These are phyloP conservation scores for Rhizophora apiculata DNA, from an alignment of 345 rosid genomes.

Conservation along the genomic window DNA sequence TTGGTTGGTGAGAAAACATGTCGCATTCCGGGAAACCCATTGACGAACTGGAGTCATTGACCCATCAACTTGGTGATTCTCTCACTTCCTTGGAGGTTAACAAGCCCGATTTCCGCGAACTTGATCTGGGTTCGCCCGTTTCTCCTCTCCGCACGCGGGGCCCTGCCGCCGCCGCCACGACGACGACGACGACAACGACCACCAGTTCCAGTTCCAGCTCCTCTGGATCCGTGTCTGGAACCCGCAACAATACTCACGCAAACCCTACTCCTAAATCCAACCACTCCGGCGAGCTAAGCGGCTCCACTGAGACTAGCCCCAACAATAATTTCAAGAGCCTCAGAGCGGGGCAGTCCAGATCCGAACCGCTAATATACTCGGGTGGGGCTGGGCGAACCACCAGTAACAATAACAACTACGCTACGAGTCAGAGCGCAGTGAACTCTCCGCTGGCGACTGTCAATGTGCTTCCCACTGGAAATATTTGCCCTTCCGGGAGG, in stretches of 20 bases:
- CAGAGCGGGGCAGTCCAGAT: constrained; percentile 39
- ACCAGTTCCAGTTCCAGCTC: constrained; percentile 82
- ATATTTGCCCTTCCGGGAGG: constrained; percentile 78
- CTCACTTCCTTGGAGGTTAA: constrained; percentile 46
- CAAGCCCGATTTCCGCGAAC: constrained; percentile 74
- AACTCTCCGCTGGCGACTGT: constrained; percentile 51
- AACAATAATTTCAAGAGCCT: constrained; percentile 32
- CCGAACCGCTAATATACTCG: constrained; percentile 47
- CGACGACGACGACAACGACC: constrained; percentile 46
- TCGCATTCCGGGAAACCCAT: constrained; percentile 53
- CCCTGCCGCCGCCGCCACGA: constrained; percentile 25
- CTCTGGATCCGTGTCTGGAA: constrained; percentile 70
- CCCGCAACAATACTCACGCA: constrained; percentile 25
- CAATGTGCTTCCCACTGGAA: constrained; percentile 74
- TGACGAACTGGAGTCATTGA: constrained; percentile 6
- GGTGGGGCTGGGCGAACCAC: constrained; percentile 29
- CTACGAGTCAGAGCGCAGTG: constrained; percentile 28
- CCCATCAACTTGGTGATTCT: constrained; percentile 45
- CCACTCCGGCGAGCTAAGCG: constrained; percentile 63
- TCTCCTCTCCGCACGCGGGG: constrained; percentile 71
- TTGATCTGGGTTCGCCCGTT: constrained; percentile 87
- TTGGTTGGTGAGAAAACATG: constrained; percentile 26
- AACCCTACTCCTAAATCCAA: constrained; percentile 38
- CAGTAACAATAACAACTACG: not conserved
- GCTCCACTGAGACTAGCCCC: constrained; percentile 53